Evolutionary conservation across 148 eudicot species (phyloP), one percentile per base, ranked within the genome.

Genomic region (Rhododendron molle): DNA sequence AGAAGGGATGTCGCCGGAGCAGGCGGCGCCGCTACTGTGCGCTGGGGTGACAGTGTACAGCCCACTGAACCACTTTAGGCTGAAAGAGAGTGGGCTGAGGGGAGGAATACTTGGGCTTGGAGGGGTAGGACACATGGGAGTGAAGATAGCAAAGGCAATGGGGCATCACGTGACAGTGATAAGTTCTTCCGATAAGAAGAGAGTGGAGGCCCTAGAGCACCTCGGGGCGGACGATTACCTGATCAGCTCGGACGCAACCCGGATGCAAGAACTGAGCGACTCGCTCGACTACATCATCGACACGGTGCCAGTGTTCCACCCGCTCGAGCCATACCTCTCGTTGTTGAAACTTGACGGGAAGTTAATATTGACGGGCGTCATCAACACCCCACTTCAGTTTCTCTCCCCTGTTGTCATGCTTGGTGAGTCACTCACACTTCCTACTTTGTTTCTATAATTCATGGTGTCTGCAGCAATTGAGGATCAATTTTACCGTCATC

Each of bases 101-200:
- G 98, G 98, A 0, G 98, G 94, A 2, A 95, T 97, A 83, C 83
- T 95, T 87, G 99, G 99, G 43, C 93, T 97, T 0, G 99, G 99
- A 26, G 99, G 99, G 14, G 99, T 97, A 60, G 98, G 99, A 38
- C 99, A 97, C 80, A 95, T 96, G 99, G 99, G 99, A 7, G 99
- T 96, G 21, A 92, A 92, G 80, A 92, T 96, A 58, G 99, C 98
- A 7, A 96, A 96, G 86, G 97, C 97, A 15, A 94, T 96, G 99
- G 99, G 98, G 38, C 99, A 96, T 58, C 93, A 96, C 81, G 98
- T 95, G 58, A 91, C 95, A 1, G 99, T 96, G 15, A 91, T 96
- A 43, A 95, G 98, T 91, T 96, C 99, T 1, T 96, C 99, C 0
- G 92, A 93, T 1, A 94, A 90, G 93, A 97, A 97, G 87, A 91